Evolutionary conservation across 1,284 basidiomycete species (phyloP), one percentile per base, ranked within the genome.

Genomic region (Apiotrichum sp.): DNA sequence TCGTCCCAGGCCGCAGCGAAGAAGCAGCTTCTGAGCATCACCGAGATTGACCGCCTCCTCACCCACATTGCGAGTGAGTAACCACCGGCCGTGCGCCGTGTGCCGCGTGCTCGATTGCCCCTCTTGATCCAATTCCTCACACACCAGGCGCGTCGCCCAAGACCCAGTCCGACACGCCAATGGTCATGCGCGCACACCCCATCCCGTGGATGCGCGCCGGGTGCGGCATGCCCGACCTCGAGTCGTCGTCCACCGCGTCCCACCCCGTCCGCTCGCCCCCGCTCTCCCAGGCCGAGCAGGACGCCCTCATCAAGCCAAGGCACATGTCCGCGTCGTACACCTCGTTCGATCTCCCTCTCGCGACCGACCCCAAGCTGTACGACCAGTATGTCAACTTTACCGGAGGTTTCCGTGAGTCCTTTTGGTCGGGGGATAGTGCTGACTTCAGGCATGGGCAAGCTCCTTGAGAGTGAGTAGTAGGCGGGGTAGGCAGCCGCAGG

Each of bases 241-340:
- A 48, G 34, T 35, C 8, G 36, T 13, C 7, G 36, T 22, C 22
- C 22, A 38, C 41, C 29, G 64, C 58, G 6, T 61, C 60, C 10
- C 36, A 29, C 42, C 36, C 35, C n/a, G 44, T 50, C 22, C 52
- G 47, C 35, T 32, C 39, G 14, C 40, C 55, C 1, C 55, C 50
- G 5, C 45, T 62, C 41, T 55, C 56, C 6, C 48, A 60, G 29
- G 51, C 63, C 29, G 55, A 67, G 44, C 40, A 53, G 42, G 57
- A 64, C 39, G 66, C 63, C 10, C 52, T 70, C 44, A 43, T 68
- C 10, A 52, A 57, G 33, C 72, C 73, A 13, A 69, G 63, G 62
- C 71, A 71, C 58, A 76, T 76, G 74, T 66, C 64, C 33, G 71
- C 72, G 50, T 71, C 69, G 57, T 76, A 66, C 61, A 76, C 74